Evolutionary conservation across 345 rosid genomes (phyloP).

Genomic region (Salix arbutifolia): DNA sequence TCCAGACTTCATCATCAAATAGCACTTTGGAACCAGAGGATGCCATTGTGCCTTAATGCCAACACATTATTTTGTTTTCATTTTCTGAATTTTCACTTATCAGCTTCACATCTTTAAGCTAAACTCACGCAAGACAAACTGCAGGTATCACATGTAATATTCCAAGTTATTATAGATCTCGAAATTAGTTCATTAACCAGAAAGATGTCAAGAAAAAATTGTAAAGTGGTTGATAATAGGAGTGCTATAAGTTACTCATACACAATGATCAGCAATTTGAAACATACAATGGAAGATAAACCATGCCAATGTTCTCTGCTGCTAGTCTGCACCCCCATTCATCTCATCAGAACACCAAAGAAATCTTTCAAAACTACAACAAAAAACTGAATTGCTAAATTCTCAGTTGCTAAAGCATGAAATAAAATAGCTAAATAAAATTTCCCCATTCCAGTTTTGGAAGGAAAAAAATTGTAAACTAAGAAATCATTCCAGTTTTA

Average conservation of each 20-base stretch:
- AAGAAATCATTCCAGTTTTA: not conserved
- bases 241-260: not conserved
- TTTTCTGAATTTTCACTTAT: not conserved
- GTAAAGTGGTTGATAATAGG: not conserved
- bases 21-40: not conserved
- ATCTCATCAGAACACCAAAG: not conserved
- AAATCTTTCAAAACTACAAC: constrained; percentile 17
- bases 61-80: not conserved
- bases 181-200: not conserved
- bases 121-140: not conserved
- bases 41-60: not conserved
- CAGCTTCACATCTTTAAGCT: not conserved
- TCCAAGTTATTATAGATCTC: not conserved
- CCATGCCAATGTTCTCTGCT: constrained; percentile 17
- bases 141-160: not conserved
- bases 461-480: not conserved
- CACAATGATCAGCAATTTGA: constrained; percentile 6
- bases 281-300: constrained; percentile 29
- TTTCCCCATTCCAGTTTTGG: not conserved
- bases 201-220: not conserved
- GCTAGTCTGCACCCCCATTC: constrained; percentile 8
- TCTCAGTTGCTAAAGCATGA: not conserved
- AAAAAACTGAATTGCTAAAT: not conserved
- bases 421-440: not conserved
- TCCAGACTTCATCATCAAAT: not conserved